Conservation (phyloP, 75 land plant species). For the Cupressus sempervirens region DNA sequence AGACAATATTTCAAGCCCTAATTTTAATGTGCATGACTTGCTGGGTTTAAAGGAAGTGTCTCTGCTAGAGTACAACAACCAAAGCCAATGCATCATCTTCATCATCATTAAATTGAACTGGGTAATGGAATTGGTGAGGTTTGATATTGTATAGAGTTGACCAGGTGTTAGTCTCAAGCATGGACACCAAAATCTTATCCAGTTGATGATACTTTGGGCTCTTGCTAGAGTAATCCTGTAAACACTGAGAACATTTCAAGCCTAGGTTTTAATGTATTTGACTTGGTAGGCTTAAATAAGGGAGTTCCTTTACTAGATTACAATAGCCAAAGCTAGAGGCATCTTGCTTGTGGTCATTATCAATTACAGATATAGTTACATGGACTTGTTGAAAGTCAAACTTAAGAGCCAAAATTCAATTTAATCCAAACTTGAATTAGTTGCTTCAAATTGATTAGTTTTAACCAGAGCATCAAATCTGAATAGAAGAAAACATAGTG, state of each 20-base stretch:
- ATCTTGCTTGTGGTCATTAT: neutral
- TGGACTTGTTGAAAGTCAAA: no score
- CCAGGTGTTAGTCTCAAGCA: neutral
- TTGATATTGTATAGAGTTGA: no score
- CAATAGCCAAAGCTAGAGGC: neutral
- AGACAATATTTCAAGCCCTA: constrained; percentile 16
- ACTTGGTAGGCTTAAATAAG: neutral
- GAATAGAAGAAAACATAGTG: no score
- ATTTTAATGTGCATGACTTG: constrained; percentile 17
- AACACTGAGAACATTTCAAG: constrained; percentile 17
- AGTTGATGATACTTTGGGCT: constrained; percentile 20
- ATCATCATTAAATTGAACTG: neutral
- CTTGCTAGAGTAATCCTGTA: constrained; percentile 34
- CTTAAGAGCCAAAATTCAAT: no score
- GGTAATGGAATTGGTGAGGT: neutral
- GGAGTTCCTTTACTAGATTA: neutral
- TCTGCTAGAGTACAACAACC: neutral
- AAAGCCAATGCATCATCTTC: neutral
- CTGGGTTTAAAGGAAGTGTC: neutral
- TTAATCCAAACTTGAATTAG: no score
- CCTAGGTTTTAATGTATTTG: constrained; percentile 29
- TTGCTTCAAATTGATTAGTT: no score
- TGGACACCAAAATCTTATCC: neutral
- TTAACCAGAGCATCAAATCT: no score
- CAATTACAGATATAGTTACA: no score